Percentiles rank a stretch among this genome's conserved stretches.
These are phyloP conservation scores for Novymonas esmeraldas DNA, from an alignment of 208 protist genomes.

Conservation along the genomic window DNA sequence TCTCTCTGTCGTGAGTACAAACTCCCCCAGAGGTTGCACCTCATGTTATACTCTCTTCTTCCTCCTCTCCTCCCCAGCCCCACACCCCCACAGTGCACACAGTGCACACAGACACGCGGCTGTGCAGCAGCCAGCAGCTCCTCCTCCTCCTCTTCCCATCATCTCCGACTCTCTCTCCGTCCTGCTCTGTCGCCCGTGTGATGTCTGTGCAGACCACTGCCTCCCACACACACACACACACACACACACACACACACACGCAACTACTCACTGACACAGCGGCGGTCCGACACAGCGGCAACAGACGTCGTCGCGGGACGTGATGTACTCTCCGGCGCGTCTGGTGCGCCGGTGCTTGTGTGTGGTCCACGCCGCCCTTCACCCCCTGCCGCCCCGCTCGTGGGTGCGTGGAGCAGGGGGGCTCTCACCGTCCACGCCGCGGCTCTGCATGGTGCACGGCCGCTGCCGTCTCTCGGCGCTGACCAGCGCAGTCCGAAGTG, in stretches of 20 bases:
- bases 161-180: not conserved
- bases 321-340: conserved; percentile 3
- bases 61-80: too few species aligned
- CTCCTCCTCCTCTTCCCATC: not conserved
- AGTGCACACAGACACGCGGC: too few species aligned
- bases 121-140: too few species aligned
- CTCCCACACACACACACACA: not conserved
- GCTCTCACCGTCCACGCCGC: too few species aligned
- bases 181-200: not conserved
- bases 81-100: too few species aligned
- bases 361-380: not conserved
- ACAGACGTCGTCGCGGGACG: too few species aligned
- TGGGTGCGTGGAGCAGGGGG: too few species aligned
- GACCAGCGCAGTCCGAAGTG: not conserved
- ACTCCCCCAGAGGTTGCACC: too few species aligned
- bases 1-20: too few species aligned
- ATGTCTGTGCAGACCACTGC: not conserved
- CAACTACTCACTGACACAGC: not conserved
- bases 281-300: not conserved
- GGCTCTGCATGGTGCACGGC: not conserved
- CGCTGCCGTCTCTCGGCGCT: not conserved
- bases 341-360: not conserved
- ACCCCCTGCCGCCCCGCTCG: not conserved
- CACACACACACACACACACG: not conserved
- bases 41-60: too few species aligned